phyloP scores from a whole-genome alignment of 352 stramenopile genomes.

The Pythium chondricola region DNA sequence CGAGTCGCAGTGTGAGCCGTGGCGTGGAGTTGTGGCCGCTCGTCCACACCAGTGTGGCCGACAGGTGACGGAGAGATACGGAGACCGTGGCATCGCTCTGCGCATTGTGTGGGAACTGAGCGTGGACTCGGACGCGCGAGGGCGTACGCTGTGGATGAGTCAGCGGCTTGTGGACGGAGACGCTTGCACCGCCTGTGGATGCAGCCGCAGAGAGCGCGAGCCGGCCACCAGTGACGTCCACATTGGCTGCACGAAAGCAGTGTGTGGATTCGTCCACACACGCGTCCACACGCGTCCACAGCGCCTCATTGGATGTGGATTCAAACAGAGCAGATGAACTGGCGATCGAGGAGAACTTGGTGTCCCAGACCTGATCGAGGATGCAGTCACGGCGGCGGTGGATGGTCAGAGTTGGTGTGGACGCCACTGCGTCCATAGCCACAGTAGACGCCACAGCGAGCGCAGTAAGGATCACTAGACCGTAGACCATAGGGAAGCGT shows the following conservation, averaged over 20 bases:
- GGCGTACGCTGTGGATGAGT: not conserved
- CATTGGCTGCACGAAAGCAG: constrained; percentile 4
- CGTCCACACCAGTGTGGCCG: too few relatives aligned
- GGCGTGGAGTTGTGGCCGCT: not conserved
- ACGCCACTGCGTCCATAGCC: not conserved
- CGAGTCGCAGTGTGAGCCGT: not conserved
- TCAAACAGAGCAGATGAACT: constrained; percentile 5
- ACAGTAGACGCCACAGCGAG: not conserved
- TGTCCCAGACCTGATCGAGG: constrained; percentile 14
- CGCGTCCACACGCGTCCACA: constrained; percentile 10
- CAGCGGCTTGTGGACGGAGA: not conserved
- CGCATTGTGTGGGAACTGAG: constrained; percentile 3
- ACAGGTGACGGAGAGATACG: not conserved
- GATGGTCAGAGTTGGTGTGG: constrained; percentile 6
- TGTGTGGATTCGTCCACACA: not conserved
- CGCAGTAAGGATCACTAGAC: too few relatives aligned
- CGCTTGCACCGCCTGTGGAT: not conserved
- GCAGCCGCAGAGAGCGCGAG: constrained; percentile 7
- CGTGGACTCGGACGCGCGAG: constrained; percentile 11
- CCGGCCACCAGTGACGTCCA: constrained; percentile 4
- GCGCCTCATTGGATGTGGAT: not conserved
- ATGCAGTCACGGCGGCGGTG: constrained; percentile 18
- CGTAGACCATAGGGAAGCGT: too few relatives aligned
- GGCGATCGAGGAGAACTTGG: constrained; percentile 6
- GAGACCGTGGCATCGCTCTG: constrained; percentile 1